Conservation (phyloP, 2,329 filamentous ascomycete genomes). For the Hypomyces rosellus region DNA sequence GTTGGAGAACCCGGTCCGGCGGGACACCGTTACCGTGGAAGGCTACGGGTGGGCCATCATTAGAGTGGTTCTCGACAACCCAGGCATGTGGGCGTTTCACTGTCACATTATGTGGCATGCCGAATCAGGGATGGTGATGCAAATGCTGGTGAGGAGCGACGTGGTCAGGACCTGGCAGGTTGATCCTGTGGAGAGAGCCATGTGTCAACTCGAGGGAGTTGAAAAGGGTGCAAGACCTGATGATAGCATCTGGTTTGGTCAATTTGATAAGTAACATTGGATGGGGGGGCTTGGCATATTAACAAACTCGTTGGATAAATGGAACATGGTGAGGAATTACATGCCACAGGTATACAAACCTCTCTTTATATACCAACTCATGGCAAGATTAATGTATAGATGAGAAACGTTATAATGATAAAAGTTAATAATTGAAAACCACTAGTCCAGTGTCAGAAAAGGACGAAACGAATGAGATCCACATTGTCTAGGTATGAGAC, state of each 20-base stretch:
- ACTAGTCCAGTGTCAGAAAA: too few relatives aligned
- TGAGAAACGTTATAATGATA: too few relatives aligned
- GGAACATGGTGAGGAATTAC: too few relatives aligned
- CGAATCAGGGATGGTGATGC: conserved; percentile 54
- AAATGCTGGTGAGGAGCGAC: conserved; percentile 37
- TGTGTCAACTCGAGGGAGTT: conserved; percentile 27
- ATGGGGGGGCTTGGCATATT: too few relatives aligned
- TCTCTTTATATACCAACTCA: too few relatives aligned
- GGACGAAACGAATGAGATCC: too few relatives aligned
- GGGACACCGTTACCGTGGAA: conserved; percentile 44
- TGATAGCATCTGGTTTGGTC: conserved; percentile 33
- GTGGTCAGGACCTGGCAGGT: conserved; percentile 22
- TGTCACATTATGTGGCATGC: conserved; percentile 55
- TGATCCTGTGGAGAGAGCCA: conserved; percentile 14
- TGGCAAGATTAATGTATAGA: too few relatives aligned
- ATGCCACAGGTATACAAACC: too few relatives aligned
- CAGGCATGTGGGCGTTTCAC: conserved; percentile 52
- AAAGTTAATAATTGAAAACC: too few relatives aligned
- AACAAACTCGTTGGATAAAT: too few relatives aligned
- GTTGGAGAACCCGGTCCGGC: conserved; percentile 27
- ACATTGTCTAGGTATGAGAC: too few relatives aligned
- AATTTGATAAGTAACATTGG: conserved; percentile 12
- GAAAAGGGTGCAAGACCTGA: conserved; percentile 26
- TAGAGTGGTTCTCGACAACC: conserved; percentile 50
- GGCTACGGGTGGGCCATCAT: conserved; percentile 50